Evolutionary conservation across 108 stramenopile species (phyloP).

Genomic region (Nannochloropsis salina): DNA sequence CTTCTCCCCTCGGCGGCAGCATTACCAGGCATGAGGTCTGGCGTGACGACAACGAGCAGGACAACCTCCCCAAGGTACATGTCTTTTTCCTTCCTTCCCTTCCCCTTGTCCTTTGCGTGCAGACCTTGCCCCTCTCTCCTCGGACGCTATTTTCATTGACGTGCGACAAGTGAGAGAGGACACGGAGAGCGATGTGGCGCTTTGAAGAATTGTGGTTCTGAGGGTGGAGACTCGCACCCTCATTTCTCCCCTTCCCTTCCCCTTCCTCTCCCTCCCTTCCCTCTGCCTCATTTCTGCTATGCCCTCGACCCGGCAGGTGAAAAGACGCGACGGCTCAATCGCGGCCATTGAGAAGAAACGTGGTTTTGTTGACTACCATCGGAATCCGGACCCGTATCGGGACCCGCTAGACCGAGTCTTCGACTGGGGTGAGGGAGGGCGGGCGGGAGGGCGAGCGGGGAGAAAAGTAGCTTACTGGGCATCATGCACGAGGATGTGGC

Average conservation of each 20-base stretch:
- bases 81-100: not conserved
- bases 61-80: conserved; percentile 80
- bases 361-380: conserved; percentile 88
- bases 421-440: conserved; percentile 90
- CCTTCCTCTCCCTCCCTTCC: too few relatives aligned
- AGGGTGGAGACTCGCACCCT: too few relatives aligned
- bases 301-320: conserved; percentile 18
- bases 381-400: conserved; percentile 92
- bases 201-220: too few relatives aligned
- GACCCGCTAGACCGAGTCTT: conserved; percentile 74
- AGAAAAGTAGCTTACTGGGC: too few relatives aligned
- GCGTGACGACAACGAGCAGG: conserved; percentile 79
- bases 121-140: too few relatives aligned
- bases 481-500: too few relatives aligned
- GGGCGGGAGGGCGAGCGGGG: too few relatives aligned
- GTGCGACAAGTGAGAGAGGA: too few relatives aligned
- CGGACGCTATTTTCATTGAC: too few relatives aligned
- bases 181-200: too few relatives aligned
- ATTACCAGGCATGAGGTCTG: conserved; percentile 69
- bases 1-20: not conserved
- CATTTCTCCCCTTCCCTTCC: too few relatives aligned
- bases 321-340: conserved; percentile 77
- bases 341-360: conserved; percentile 78
- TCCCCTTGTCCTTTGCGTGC: not conserved
- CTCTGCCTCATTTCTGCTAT: too few relatives aligned